Evolutionary conservation across 2,329 filamentous ascomycete genomes (phyloP).

Genomic region (Acephala macrosclerotiorum): DNA sequence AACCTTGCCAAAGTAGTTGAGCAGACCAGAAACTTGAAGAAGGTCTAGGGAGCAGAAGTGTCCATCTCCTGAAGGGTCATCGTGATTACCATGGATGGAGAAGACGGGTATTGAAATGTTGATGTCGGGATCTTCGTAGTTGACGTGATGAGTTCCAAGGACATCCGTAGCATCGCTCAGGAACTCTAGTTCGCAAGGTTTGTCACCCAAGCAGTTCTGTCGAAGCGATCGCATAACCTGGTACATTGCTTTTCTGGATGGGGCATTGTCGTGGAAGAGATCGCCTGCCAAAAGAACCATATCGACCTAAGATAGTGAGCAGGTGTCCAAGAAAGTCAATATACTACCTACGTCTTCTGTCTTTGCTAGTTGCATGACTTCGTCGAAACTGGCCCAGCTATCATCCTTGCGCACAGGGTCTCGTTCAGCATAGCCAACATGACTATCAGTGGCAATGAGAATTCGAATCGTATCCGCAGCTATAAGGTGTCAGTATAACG

Average conservation of each 20-base stretch:
- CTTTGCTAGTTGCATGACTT: slow-evolving; percentile 89
- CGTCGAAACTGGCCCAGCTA: slow-evolving; percentile 95
- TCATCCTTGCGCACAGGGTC: slow-evolving; percentile 95
- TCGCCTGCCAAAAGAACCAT: slow-evolving; percentile 97
- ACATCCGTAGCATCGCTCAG: slow-evolving; percentile 91
- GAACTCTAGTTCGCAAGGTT: slow-evolving; percentile 94
- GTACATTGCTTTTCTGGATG: slow-evolving; percentile 93
- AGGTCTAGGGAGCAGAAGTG: slow-evolving; percentile 91
- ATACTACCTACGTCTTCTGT: slow-evolving; percentile 71
- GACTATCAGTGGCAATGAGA: slow-evolving; percentile 92
- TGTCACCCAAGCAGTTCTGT: slow-evolving; percentile 93
- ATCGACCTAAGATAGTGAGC: slow-evolving; percentile 66
- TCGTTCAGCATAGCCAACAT: slow-evolving; percentile 95
- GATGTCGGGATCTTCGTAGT: slow-evolving; percentile 97
- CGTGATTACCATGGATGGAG: slow-evolving; percentile 97
- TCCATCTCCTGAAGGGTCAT: slow-evolving; percentile 96
- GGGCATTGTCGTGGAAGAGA: slow-evolving; percentile 98
- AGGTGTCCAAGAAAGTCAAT: neutral
- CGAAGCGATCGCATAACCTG: slow-evolving; percentile 96
- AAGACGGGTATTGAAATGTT: slow-evolving; percentile 98
- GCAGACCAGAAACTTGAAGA: slow-evolving; percentile 85
- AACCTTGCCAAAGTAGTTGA: slow-evolving; percentile 96
- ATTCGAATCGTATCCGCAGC: slow-evolving; percentile 88
- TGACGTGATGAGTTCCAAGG: slow-evolving; percentile 93
- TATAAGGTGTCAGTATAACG: slow-evolving; percentile 28